Percentiles rank a stretch among this genome's conserved stretches.
These are phyloP conservation scores for Teunomyces atbi DNA, from an alignment of 805 yeast genomes.

Conservation along the genomic window DNA sequence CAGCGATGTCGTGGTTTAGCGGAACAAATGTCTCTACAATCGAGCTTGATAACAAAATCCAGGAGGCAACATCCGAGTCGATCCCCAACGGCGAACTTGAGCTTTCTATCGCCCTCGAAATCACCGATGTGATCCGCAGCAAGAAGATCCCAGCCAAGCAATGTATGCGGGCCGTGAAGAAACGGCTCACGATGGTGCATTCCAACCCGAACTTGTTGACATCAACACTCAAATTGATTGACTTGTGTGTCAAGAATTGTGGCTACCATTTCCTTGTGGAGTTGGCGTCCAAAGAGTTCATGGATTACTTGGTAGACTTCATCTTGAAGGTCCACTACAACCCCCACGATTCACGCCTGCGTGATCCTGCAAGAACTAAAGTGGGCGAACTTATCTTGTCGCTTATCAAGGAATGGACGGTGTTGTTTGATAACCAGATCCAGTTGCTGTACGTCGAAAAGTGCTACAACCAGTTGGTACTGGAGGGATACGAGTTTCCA, in stretches of 20 bases:
- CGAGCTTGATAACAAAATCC: slow-evolving; percentile 60
- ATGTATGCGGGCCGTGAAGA: slow-evolving; percentile 82
- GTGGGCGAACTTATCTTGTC: slow-evolving; percentile 62
- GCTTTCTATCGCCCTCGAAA: slow-evolving; percentile 67
- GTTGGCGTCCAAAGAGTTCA: slow-evolving; percentile 78
- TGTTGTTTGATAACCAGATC: slow-evolving; percentile 65
- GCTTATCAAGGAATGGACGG: slow-evolving; percentile 73
- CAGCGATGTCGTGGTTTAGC: slow-evolving; percentile 55
- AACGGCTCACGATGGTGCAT: slow-evolving; percentile 56
- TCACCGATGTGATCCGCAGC: slow-evolving; percentile 82
- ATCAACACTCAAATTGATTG: slow-evolving; percentile 73
- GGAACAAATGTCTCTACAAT: slow-evolving; percentile 30
- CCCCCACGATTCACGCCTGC: slow-evolving; percentile 17
- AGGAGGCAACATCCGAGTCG: slow-evolving; percentile 81
- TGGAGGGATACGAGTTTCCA: slow-evolving; percentile 71
- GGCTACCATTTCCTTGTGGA: slow-evolving; percentile 83
- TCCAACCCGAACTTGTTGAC: slow-evolving; percentile 79
- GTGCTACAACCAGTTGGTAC: slow-evolving; percentile 56
- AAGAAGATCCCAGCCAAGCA: slow-evolving; percentile 76
- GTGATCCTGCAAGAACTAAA: slow-evolving; percentile 15
- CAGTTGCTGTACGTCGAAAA: slow-evolving; percentile 64
- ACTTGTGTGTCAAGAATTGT: slow-evolving; percentile 88
- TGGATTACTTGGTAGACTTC: slow-evolving; percentile 67
- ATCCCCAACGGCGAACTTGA: slow-evolving; percentile 91
- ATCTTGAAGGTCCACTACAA: slow-evolving; percentile 41